Base-by-base conservation (phyloP, 441 rosid genomes). In the Kokia cookei region DNA sequence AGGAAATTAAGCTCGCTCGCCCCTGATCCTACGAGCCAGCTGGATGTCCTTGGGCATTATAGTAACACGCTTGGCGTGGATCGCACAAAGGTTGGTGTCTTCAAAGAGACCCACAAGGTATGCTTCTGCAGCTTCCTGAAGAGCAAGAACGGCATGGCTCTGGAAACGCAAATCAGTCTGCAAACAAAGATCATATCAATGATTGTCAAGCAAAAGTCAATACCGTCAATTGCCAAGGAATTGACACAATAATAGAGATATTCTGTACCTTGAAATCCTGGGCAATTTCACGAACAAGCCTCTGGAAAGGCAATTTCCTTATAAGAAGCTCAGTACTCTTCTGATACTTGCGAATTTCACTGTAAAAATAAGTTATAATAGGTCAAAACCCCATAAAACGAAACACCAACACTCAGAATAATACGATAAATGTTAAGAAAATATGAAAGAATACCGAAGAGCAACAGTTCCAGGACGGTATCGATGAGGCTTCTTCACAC, bases 261-360 rank as follows among this genome's bases (percentile, higher is more conserved):
- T 32, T 3, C 0, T 2, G n/a, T 57, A 87, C 93, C 89, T 87
- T 87, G 73, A 89, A 89, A 48, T 89, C 93, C 76, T 89, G 93
- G 35, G 93, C 93, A 63, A 89, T 87, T 80, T 89, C 93, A 80
- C 90, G 93, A 1, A 87, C 91, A 29, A 85, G 89, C 77, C 93
- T 85, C 83, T 88, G 90, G 76, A 86, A 88, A 1, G 90, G 92
- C 1, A 88, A 86, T 43, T 88, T 88, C 84, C 92, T 81, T 74
- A 88, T 88, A 7, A 88, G 77, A 29, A 88, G 78, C 76, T 88
- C 90, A 26, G 90, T 88, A 69, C 92, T 88, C 83, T 88, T 88
- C 87, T 88, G 92, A 77, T 85, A 88, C 85, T 88, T 88, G 1
- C 90, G 90, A 78, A 89, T 89, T 63, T 89, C 93, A 78, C 91